These are phyloP conservation scores for Strigomonas galati DNA, from an alignment of 208 protist species.

Conservation along the genomic window DNA sequence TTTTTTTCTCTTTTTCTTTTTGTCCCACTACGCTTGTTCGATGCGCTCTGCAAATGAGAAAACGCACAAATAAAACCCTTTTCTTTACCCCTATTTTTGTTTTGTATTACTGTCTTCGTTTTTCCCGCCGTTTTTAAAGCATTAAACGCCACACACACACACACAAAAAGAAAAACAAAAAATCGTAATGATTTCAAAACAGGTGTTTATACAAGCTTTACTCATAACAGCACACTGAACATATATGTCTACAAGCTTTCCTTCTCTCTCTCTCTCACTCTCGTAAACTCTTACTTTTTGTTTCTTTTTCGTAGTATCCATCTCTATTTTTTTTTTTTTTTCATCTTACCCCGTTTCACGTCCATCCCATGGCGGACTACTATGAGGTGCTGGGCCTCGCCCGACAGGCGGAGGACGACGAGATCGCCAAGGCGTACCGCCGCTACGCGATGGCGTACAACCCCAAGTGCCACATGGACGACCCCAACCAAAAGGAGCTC, in stretches of 20 bases:
- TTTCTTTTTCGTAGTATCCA: neutral
- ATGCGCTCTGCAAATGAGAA: constrained; percentile 4
- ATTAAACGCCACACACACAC: too few relatives aligned
- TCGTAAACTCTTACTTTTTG: too few relatives aligned
- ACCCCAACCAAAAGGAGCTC: constrained; percentile 48
- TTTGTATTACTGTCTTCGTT: neutral
- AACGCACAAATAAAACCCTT: neutral
- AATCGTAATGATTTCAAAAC: constrained; percentile 1
- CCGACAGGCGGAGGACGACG: constrained; percentile 78
- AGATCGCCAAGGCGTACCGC: constrained; percentile 85
- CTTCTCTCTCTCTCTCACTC: too few relatives aligned
- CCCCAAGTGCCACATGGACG: constrained; percentile 77
- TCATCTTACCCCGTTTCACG: too few relatives aligned
- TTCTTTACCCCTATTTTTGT: neutral
- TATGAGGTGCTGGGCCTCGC: constrained; percentile 85
- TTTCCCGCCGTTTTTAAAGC: too few relatives aligned
- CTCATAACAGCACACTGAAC: too few relatives aligned
- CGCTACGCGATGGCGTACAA: constrained; percentile 86
- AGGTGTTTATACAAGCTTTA: too few relatives aligned
- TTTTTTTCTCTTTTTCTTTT: constrained; percentile 19
- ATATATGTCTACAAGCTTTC: too few relatives aligned
- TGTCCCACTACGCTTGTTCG: too few relatives aligned
- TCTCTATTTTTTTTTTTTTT: constrained; percentile 8
- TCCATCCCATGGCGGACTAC: constrained; percentile 74
- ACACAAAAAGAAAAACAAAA: constrained; percentile 18